Evolutionary conservation across 2,329 filamentous ascomycete species (phyloP), one percentile per base, ranked within the genome.

Genomic region (Claviceps africana): DNA sequence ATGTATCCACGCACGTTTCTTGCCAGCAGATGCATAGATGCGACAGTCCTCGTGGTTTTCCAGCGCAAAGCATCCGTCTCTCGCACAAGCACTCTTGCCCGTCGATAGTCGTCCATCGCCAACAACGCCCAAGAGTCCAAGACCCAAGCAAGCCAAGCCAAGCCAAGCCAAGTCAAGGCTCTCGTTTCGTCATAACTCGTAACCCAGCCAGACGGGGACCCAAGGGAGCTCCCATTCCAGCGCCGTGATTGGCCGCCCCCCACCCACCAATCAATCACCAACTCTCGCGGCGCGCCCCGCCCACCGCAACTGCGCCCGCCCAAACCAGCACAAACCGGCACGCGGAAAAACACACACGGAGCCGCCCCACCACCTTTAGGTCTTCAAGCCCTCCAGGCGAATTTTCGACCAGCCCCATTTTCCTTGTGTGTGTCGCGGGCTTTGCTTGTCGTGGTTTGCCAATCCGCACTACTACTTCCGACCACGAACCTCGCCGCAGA

Each of bases 311-410:
- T 25, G 25, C 25, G 5, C 25, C 3, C 22, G 17, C 43, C 30
- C 43, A 25, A 44, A 17, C 42, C 6, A n/a, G 19, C 39, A 21
- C 39, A 46, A 46, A 35, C 19, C 45, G 30, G 45, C 45, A 47
- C 22, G 30, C 45, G 45, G 45, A 35, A 47, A 47, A n/a, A 30
- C 42, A 25, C 44, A 53, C 59, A 57, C 15, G n/a, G 37, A 10
- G 39, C 44, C 59, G 39, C 44, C 59, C 60, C 55, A 56, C 57
- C 56, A 57, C 51, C 55, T 57, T 69, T 70, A 70, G 67, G 67
- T 66, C 66, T 69, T 66, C 52, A 65, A 68, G 64, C 65, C 65
- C 67, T 68, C 58, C 62, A 60, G 56, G 57, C 51, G 49, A 60
- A 64, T 31, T 66, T 67, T 64, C 54, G 60, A 59, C 55, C 47